Percentiles rank a stretch among this genome's conserved stretches.
phyloP scores from a whole-genome alignment of 176 grass and related monocot genomes.

The Aegilops speltoides region DNA sequence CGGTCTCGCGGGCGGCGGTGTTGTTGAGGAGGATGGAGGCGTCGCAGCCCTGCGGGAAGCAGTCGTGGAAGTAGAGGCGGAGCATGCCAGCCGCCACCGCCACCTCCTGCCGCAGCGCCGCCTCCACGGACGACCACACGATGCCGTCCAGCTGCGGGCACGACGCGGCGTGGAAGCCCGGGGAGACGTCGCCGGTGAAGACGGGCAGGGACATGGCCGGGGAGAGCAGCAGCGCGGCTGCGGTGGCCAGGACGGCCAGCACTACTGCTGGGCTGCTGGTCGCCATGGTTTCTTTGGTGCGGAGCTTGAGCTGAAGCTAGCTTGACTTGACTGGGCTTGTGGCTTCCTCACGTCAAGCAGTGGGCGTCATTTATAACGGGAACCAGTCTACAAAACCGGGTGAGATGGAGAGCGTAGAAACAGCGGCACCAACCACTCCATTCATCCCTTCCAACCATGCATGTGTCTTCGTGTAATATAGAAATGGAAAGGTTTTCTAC shows the following conservation, averaged over 20 bases:
- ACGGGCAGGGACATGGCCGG: neutral
- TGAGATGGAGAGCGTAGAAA: neutral
- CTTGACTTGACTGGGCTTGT: neutral
- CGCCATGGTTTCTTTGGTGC: neutral
- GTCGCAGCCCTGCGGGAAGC: constrained; percentile 63
- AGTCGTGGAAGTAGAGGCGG: constrained; percentile 62
- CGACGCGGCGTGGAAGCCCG: neutral
- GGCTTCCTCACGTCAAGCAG: constrained; percentile 1
- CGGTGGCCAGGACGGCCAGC: neutral
- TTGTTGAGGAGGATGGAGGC: constrained; percentile 40
- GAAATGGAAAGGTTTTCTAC: neutral
- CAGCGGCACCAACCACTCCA: neutral
- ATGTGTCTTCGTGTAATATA: neutral
- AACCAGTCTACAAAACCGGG: neutral
- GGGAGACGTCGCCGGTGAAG: neutral
- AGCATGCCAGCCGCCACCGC: neutral
- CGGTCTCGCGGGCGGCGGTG: neutral
- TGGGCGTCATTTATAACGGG: neutral
- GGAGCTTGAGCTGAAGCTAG: neutral
- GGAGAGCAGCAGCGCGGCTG: neutral
- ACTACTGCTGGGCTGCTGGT: neutral
- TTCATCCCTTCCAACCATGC: neutral
- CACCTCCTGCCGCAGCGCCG: neutral
- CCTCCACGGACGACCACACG: neutral
- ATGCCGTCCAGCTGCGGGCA: neutral